phyloP scores from a whole-genome alignment of 208 protist genomes.

The Novymonas esmeraldas region DNA sequence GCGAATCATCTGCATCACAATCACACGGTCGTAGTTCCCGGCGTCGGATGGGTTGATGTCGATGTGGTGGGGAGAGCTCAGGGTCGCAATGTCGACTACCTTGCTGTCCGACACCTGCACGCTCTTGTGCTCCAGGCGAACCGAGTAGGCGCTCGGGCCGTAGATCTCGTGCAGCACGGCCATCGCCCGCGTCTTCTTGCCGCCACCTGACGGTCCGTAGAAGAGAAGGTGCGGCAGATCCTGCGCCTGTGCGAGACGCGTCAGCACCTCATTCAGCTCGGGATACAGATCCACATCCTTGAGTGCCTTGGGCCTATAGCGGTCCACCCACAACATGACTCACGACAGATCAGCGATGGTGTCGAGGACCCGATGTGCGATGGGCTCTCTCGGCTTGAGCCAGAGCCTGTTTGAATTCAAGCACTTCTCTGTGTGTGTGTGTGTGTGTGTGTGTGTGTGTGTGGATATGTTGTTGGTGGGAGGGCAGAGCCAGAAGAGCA shows the following conservation, averaged over 20 bases:
- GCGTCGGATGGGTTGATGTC: slow-evolving; percentile 99
- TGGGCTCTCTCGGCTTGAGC: too few species aligned
- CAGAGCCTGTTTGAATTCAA: too few species aligned
- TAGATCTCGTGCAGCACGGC: slow-evolving; percentile 95
- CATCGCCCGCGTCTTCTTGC: slow-evolving; percentile 97
- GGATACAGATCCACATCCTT: slow-evolving; percentile 95
- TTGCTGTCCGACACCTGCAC: slow-evolving; percentile 92
- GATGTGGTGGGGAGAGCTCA: slow-evolving; percentile 98
- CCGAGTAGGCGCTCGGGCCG: slow-evolving; percentile 87
- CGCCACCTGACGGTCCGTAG: slow-evolving; percentile 96
- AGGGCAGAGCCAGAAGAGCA: not conserved
- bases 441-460: too few species aligned
- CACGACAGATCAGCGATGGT: not conserved
- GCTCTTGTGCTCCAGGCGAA: slow-evolving; percentile 92
- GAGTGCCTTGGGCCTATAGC: slow-evolving; percentile 97
- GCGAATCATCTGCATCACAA: slow-evolving; percentile 99
- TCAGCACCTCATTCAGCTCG: slow-evolving; percentile 89
- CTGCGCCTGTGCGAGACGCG: slow-evolving; percentile 74
- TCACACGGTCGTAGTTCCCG: slow-evolving; percentile 96
- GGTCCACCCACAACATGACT: slow-evolving; percentile 98
- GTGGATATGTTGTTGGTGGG: too few species aligned
- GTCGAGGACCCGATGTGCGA: too few species aligned
- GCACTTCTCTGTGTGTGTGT: too few species aligned
- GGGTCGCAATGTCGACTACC: slow-evolving; percentile 96
- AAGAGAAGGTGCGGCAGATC: slow-evolving; percentile 98